Evolutionary conservation across 768 basidiomycete genomes (phyloP).

Genomic region (Lyophyllum atratum): DNA sequence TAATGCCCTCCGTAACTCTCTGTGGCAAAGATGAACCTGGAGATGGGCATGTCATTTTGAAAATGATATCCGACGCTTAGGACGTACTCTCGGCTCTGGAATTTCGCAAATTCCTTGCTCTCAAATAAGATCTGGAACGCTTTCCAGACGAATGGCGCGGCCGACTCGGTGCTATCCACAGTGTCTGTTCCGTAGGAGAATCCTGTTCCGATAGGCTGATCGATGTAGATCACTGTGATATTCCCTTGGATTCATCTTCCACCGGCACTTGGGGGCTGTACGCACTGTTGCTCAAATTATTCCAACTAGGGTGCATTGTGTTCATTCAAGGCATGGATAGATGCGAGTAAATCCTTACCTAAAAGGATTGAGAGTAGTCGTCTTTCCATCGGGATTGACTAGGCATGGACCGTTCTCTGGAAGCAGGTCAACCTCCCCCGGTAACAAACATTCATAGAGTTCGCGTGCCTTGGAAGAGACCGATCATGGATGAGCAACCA

Average conservation of each 20-base stretch:
- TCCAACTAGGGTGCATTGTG: conserved; percentile 48
- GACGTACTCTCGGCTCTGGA: conserved; percentile 52
- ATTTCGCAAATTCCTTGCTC: conserved; percentile 51
- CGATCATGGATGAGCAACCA: conserved; percentile 65
- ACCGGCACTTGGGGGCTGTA: not conserved
- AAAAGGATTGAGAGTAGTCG: conserved; percentile 59
- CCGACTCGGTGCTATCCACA: conserved; percentile 59
- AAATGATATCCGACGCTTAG: not conserved
- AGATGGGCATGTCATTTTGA: not conserved
- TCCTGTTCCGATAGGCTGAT: conserved; percentile 68
- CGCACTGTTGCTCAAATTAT: conserved; percentile 66
- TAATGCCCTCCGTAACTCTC: conserved; percentile 74
- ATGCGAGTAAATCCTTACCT: conserved; percentile 35
- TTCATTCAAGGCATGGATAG: not conserved
- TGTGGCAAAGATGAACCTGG: conserved; percentile 62
- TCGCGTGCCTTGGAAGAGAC: conserved; percentile 59
- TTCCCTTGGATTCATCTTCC: not conserved
- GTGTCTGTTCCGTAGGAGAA: conserved; percentile 61
- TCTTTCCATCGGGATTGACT: conserved; percentile 54
- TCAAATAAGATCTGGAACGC: conserved; percentile 67
- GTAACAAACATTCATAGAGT: not conserved
- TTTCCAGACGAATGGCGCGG: conserved; percentile 60
- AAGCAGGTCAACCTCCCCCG: not conserved
- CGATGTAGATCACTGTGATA: conserved; percentile 65
- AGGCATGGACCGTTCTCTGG: conserved; percentile 66